Evolutionary conservation across 352 stramenopile species (phyloP).

Genomic region (Heterotrichella gracilis): DNA sequence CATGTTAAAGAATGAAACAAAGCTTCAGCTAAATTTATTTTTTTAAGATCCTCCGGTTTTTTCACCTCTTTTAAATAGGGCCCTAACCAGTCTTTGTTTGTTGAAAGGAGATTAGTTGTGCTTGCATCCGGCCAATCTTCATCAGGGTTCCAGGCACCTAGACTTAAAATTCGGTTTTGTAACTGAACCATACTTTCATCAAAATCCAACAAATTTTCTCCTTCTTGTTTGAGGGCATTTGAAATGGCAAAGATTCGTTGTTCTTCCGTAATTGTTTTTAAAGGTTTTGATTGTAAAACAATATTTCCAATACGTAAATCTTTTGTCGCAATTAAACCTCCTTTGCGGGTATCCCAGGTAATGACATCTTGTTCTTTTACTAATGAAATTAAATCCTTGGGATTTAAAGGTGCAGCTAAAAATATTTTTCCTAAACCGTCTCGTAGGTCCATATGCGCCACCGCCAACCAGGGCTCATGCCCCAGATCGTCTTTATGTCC

Average conservation of each 20-base stretch:
- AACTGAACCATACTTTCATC: slow-evolving; percentile 5
- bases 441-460: not conserved
- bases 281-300: not conserved
- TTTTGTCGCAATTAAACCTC: not conserved
- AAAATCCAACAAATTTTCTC: slow-evolving; percentile 3
- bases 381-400: not conserved
- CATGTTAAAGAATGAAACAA: not conserved
- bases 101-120: not conserved
- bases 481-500: not conserved
- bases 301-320: not conserved
- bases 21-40: not conserved
- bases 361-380: not conserved
- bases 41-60: not conserved
- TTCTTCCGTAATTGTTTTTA: not conserved
- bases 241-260: too few species aligned
- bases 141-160: not conserved
- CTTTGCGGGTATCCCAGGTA: not conserved
- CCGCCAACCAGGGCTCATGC: not conserved
- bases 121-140: not conserved
- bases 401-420: not conserved
- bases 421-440: slow-evolving; percentile 1
- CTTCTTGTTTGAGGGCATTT: not conserved
- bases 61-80: not conserved
- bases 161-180: not conserved
- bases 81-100: not conserved